phyloP scores from a whole-genome alignment of 192 early-diverging fungal genomes.

The Backusella westeae region DNA sequence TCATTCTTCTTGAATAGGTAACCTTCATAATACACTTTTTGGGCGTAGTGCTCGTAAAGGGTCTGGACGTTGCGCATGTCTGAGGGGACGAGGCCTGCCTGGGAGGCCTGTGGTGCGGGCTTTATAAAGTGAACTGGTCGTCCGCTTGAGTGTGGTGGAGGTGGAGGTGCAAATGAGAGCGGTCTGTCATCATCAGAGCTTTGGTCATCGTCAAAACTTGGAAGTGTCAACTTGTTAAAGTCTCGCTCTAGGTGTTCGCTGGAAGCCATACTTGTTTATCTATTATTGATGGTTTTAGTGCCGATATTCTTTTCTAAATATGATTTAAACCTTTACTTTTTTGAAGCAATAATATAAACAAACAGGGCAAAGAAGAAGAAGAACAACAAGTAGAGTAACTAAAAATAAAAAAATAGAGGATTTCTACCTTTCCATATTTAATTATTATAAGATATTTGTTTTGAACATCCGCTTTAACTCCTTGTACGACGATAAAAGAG shows the following conservation, averaged over 20 bases:
- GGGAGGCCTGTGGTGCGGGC: slow-evolving; percentile 20
- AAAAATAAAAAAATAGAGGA: not conserved
- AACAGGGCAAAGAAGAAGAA: not conserved
- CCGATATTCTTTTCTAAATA: not conserved
- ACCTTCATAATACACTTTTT: slow-evolving; percentile 67
- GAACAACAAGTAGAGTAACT: not conserved
- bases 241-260: not conserved
- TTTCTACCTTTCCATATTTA: not conserved
- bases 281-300: not conserved
- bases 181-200: slow-evolving; percentile 18
- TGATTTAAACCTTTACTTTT: not conserved
- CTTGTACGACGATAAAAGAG: not conserved
- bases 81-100: slow-evolving; percentile 19
- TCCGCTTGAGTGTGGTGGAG: not conserved
- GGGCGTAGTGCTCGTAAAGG: slow-evolving; percentile 63
- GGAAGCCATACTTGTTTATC: not conserved
- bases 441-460: not conserved
- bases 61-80: slow-evolving; percentile 47
- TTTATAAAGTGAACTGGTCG: slow-evolving; percentile 34
- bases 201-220: not conserved
- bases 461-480: not conserved
- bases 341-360: not conserved
- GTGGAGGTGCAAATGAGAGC: slow-evolving; percentile 1
- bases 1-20: slow-evolving; percentile 74
- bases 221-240: not conserved